Percentiles rank a stretch among this genome's conserved stretches.
phyloP scores from a whole-genome alignment of 306 rosid genomes.

The Comarum palustre region DNA sequence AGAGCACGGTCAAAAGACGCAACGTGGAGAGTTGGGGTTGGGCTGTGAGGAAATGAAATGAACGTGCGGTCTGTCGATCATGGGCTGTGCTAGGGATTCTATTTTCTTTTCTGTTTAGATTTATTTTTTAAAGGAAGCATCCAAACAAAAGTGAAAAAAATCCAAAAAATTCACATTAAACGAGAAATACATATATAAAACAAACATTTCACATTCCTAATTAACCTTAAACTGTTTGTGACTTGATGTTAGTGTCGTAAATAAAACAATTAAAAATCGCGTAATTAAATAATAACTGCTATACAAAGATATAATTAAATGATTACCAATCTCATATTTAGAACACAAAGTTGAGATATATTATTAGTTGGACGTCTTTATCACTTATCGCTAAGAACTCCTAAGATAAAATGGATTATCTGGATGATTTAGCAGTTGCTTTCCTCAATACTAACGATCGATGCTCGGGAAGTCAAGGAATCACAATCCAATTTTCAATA shows the following conservation, averaged over 20 bases:
- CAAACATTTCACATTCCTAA: not conserved
- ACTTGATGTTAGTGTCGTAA: too few relatives aligned
- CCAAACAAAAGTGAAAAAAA: not conserved
- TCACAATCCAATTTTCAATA: not conserved
- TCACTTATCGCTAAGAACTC: not conserved
- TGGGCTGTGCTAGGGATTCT: not conserved
- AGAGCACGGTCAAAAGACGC: not conserved
- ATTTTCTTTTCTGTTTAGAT: not conserved
- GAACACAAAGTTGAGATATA: too few relatives aligned
- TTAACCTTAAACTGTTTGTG: not conserved
- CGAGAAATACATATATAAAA: not conserved
- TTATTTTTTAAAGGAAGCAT: not conserved
- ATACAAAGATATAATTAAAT: too few relatives aligned
- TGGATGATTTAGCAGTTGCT: not conserved
- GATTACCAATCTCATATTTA: too few relatives aligned
- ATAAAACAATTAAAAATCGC: too few relatives aligned
- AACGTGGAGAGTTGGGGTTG: not conserved
- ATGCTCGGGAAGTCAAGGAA: not conserved
- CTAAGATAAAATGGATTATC: not conserved
- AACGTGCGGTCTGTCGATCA: not conserved
- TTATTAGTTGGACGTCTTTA: too few relatives aligned
- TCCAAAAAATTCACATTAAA: not conserved
- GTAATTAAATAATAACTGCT: too few relatives aligned
- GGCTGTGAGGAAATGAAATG: not conserved
- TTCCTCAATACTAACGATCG: not conserved